phyloP scores from a whole-genome alignment of 2,329 filamentous ascomycete species.

The Aspergillus carbonarius region DNA sequence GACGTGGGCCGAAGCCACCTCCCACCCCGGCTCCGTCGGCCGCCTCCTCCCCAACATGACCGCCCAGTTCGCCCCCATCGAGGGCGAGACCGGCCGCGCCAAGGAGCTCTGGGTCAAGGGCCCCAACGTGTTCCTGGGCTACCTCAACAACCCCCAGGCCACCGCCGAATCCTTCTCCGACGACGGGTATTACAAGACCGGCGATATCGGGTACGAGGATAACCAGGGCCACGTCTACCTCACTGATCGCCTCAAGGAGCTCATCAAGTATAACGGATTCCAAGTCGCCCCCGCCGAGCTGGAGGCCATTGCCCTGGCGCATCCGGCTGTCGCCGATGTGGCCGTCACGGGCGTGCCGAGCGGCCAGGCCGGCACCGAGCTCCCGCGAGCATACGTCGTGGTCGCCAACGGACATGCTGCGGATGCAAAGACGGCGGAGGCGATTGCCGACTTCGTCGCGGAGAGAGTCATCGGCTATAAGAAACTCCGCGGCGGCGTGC shows the following conservation, averaged over 20 bases:
- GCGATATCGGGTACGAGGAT: constrained; percentile 72
- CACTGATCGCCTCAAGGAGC: constrained; percentile 68
- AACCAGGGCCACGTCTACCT: constrained; percentile 73
- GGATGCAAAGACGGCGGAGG: constrained; percentile 37
- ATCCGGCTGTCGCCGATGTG: constrained; percentile 50
- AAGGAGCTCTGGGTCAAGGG: constrained; percentile 66
- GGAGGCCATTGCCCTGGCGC: constrained; percentile 46
- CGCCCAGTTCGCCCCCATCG: constrained; percentile 9
- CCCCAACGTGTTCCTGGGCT: constrained; percentile 74
- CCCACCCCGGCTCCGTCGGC: constrained; percentile 12
- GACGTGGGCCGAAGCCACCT: constrained; percentile 13
- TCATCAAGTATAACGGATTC: constrained; percentile 62
- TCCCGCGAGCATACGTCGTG: constrained; percentile 60
- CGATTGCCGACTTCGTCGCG: constrained; percentile 26
- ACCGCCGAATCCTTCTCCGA: constrained; percentile 65
- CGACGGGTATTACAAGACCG: constrained; percentile 77
- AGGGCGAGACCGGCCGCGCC: constrained; percentile 3
- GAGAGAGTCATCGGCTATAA: constrained; percentile 34
- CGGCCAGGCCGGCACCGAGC: constrained; percentile 57
- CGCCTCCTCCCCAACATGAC: constrained; percentile 20
- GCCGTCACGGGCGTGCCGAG: constrained; percentile 59
- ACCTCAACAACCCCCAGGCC: constrained; percentile 67
- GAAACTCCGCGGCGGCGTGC: constrained; percentile 32
- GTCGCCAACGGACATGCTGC: constrained; percentile 2
- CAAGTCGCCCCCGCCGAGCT: constrained; percentile 64